Evolutionary conservation across 176 grass and related monocot genomes (phyloP), one percentile per base, ranked within the genome.

Genomic region (Eragrostis nindensis): DNA sequence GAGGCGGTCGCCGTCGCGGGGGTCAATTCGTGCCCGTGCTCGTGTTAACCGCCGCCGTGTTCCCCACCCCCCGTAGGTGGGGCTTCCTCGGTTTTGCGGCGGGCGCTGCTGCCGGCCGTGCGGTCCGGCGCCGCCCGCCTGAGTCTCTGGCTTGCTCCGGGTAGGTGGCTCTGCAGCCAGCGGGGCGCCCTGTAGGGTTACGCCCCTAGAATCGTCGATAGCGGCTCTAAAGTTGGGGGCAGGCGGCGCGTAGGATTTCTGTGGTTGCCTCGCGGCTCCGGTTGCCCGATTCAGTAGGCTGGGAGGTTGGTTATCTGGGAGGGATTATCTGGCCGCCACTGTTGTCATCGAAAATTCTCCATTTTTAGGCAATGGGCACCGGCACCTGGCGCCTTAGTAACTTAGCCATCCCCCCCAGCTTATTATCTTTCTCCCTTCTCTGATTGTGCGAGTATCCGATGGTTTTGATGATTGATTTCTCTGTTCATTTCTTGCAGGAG

Each of bases 401-500:
- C 52, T 21, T 57, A 22, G n/a, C 56, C 10, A 11, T 60, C 56
- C 3, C 56, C 26, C 9, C 1, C 10, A 12, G 3, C 10, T 5
- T 17, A 5, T 56, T 56, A 1, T 5, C 10, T 8, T 59, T 11
- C 57, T 24, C 26, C 26, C 5, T 24, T 61, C 27, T 27, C 24
- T 27, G 55, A 61, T 61, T 27, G 22, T 27, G 4, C 24, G 22
- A 11, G 11, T 61, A 5, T 12, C 22, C 27, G 10, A 61, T 27
- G 22, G 10, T 61, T 14, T 24, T 27, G 57, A 12, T 26, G 57
- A 61, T 61, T 61, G 11, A 27, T 61, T 26, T 10, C 4, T 1
- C 3, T 27, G 57, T 9, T 59, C 0, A 1, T 85, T 81, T 57
- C 39, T 16, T 73, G 8, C 78, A 89, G 87, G 83, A 78, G 17